Base-by-base conservation (phyloP, 2,329 filamentous ascomycete species). In the Grosmannia huntii region DNA sequence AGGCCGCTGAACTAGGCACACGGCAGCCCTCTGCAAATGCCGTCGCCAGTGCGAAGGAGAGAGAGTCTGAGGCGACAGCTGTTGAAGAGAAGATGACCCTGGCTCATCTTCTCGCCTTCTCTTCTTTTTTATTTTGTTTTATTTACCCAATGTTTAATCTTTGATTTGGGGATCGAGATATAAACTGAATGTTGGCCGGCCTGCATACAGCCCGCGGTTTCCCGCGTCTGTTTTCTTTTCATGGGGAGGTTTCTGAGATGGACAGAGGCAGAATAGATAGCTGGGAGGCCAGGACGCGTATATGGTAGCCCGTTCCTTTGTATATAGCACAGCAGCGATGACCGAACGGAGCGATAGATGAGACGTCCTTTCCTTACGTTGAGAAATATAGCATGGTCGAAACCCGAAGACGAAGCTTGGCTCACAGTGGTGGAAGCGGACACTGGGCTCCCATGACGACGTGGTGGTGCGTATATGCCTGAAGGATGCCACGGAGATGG, bases 381-480 rank as follows among this genome's bases (percentile, higher is more conserved):
- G 33, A 19, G 5, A 27, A n/a, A 50, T 50, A 28, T 19, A 50
- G 27, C 12, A 19, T 33, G 46, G 5, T 38, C n/a, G 5, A 16
- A 38, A 14, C 12, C 16, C 23, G 10, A 16, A 25, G 6, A 33
- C 11, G 11, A 49, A 3, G 14, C 48, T 5, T 14, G 55, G 11
- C 25, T 41, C 19, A 33, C 5, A 58, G 23, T 12, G 56, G 50
- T 25, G 36, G 58, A n/a, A 9, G 51, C 6, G 59, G 68, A 67
- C 83, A 86, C 59, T 72, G 70, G 23, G 75, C 76, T 16, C 77
- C 80, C 68, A 77, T 72, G 44, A 77, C 71, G 58, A 77, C 80
- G 70, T 96, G 90, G 66, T 89, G 84, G 68, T 88, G 86, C 71
- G 96, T 89, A 72, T 96, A 96, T 4, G 91, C 91, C 70, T 83